Base-by-base conservation (phyloP, 1,139 yeast species). In the Pichia sp. region DNA sequence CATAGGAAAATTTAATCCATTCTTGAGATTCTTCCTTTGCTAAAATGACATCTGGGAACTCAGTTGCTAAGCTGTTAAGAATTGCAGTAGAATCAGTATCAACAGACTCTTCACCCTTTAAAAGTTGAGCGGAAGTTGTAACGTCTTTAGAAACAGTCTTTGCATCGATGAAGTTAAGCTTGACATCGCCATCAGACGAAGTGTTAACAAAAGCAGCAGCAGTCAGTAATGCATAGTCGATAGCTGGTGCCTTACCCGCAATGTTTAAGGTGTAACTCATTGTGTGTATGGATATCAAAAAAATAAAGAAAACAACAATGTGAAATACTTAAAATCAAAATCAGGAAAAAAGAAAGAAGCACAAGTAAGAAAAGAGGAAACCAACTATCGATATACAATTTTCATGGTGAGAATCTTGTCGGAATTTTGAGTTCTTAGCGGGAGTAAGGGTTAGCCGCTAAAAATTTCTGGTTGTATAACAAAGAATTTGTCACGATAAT, bases 161-260 rank as follows among this genome's bases (percentile, higher is more conserved):
- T 47, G 78, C 88, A 55, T 83, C 93, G 43, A 80, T 75, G 50
- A 78, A 78, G 40, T 78, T 76, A 52, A 86, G 66, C 35, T 72
- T 71, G 53, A 87, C 72, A 28, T 85, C 65, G 30, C 64, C 61
- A 19, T 68, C 70, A 30, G 71, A 61, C 26, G 68, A 63, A 35
- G 71, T 61, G 64, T 86, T 85, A 57, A 83, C 76, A 42, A 83
- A 70, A 22, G 81, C 79, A 35, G 88, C 85, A 31, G 94, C 94
- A 57, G 84, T 76, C 48, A 88, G 65, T 20, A 80, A 77, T n/a
- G 88, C 76, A 60, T 86, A 89, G 22, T 91, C 93, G 45, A 83
- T 78, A 39, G 74, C 70, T 31, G 84, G 84, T 8, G 96, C 94
- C 69, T 87, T 88, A 45, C 87, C 89, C 45, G 95, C 95, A 52